These are phyloP conservation scores for Mycena galericulata DNA, from an alignment of 768 basidiomycete species.

Conservation along the genomic window DNA sequence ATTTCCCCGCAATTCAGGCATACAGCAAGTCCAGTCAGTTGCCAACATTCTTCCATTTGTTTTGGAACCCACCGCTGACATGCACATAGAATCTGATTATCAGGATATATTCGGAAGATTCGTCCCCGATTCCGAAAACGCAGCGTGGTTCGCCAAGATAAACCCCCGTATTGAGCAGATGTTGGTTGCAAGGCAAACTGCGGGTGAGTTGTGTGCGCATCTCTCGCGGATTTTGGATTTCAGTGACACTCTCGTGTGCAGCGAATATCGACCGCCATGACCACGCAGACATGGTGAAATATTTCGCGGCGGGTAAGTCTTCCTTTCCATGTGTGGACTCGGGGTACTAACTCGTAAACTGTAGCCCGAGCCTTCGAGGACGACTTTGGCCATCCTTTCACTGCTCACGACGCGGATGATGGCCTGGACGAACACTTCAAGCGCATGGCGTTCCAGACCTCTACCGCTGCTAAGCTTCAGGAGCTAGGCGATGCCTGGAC, in stretches of 20 bases:
- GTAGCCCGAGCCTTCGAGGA: neutral
- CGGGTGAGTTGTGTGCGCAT: neutral
- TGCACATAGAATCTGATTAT: neutral
- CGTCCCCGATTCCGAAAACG: neutral
- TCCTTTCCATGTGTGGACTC: too few species aligned
- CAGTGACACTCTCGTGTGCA: neutral
- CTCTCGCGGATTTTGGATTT: neutral
- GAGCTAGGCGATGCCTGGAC: too few species aligned
- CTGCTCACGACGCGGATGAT: too few species aligned
- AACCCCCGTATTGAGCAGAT: neutral
- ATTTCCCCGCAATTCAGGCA: too few species aligned
- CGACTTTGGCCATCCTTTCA: neutral
- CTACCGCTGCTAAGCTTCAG: neutral
- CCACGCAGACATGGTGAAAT: too few species aligned
- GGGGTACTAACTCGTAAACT: too few species aligned
- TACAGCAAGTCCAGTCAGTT: too few species aligned
- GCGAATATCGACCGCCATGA: too few species aligned
- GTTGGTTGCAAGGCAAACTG: too few species aligned
- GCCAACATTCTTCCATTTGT: too few species aligned
- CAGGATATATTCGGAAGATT: neutral
- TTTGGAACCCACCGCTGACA: too few species aligned
- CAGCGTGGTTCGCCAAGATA: neutral
- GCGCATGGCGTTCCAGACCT: neutral
- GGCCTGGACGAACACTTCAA: neutral
- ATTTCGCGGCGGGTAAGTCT: too few species aligned